Conservation (phyloP, 306 rosid species). For the Canavalia gladiata region DNA sequence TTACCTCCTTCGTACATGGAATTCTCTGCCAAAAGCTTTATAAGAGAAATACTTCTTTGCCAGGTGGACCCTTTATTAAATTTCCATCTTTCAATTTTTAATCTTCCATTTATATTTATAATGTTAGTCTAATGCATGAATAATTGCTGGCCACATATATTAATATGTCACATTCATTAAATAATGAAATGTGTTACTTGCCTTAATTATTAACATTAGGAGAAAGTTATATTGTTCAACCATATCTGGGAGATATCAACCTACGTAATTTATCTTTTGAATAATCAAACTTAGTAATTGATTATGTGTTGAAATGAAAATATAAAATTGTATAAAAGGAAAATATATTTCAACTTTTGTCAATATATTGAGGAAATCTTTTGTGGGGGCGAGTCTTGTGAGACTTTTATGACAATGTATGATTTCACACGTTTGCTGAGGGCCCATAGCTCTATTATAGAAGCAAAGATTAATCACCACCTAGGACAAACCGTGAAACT, state of each 20-base stretch:
- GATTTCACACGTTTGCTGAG: slow-evolving; percentile 59
- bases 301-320: slow-evolving; percentile 16
- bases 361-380: slow-evolving; percentile 55
- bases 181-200: no score
- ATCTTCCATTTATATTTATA: no score
- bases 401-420: slow-evolving; percentile 48
- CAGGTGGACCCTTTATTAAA: no score
- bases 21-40: slow-evolving; percentile 36
- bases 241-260: not conserved
- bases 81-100: no score
- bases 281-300: slow-evolving; percentile 7
- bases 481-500: not conserved
- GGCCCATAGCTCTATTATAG: slow-evolving; percentile 53
- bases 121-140: no score
- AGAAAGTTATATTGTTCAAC: not conserved
- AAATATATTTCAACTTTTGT: slow-evolving; percentile 21
- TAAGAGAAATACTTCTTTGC: not conserved
- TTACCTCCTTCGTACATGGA: slow-evolving; percentile 19
- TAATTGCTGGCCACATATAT: no score
- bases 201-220: not conserved
- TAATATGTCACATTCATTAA: no score
- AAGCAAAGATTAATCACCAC: slow-evolving; percentile 39
- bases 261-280: not conserved
- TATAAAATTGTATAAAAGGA: slow-evolving; percentile 15
- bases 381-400: slow-evolving; percentile 55